Base-by-base conservation (phyloP, 805 yeast species). In the Metschnikowia baotianmanensis region DNA sequence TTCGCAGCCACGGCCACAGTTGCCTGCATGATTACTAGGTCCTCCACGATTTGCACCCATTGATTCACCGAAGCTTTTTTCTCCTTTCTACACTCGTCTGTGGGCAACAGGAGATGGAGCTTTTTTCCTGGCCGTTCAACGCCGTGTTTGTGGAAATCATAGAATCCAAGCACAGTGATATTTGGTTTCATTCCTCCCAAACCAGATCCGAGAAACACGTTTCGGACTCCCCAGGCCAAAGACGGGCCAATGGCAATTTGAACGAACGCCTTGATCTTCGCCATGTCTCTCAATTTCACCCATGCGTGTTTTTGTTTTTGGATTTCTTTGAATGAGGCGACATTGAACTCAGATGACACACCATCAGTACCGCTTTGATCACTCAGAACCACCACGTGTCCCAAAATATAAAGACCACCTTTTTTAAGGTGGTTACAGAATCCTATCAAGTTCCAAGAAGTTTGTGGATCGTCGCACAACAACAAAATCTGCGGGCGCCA, bases 141-240 rank as follows among this genome's bases (percentile, higher is more conserved):
- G 1, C 72, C 71, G 43, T 65, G 71, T 39, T 67, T 67, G 18
- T 58, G 62, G 45, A 83, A 69, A 56, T 91, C 96, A 52, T 83
- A 86, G 55, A 89, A 89, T 0, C 98, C 98, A 23, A 93, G 46
- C 0, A 93, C 95, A 0, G 96, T 87, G 38, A 93, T 90, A 57
- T 93, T 93, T 2, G 99, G 99, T 54, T 79, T 83, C 99, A 93
- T 93, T 10, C 96, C 97, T 6, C 99, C 99, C n/a, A 93, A 69
- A 0, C 99, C 99, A 3, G 96, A 85, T 0, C 97, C 97, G 45
- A 91, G 61, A 44, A 78, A 89, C 8, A 93, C 89, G 58, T 91
- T 91, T 46, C 99, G 71, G 0, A 88, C 95, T 19, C 99, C 98
- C 97, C 98, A 91, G 0, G 89, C 83, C 30, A 93, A 71, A 1